phyloP scores from a whole-genome alignment of 495 filamentous ascomycete genomes.

The Talaromyces ruber region DNA sequence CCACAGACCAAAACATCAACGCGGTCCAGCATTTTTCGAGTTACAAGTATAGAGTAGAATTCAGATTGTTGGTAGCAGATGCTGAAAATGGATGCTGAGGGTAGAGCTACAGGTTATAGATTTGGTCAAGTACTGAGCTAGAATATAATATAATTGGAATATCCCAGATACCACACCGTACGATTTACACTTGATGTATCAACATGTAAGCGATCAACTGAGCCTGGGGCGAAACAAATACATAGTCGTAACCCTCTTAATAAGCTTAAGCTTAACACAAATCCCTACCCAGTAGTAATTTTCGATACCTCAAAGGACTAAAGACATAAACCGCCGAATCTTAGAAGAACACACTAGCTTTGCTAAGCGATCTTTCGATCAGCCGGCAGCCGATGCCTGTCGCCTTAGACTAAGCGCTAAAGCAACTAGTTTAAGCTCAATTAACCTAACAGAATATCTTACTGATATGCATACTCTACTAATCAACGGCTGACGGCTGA shows the following conservation, averaged over 20 bases:
- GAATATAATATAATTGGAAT: background rate
- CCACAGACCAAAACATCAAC: background rate
- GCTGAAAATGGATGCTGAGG: background rate
- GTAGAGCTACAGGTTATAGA: background rate
- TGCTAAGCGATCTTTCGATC: background rate
- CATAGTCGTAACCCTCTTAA: background rate
- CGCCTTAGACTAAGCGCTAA: background rate
- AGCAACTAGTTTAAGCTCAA: background rate
- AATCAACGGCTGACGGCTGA: background rate
- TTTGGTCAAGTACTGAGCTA: background rate
- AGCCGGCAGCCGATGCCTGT: background rate
- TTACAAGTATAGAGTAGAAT: background rate
- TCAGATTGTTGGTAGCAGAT: background rate
- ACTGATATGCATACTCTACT: slow-evolving; percentile 1
- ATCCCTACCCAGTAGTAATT: background rate
- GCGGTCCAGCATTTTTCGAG: background rate
- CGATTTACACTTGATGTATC: background rate
- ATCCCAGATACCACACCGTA: background rate
- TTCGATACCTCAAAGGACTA: background rate
- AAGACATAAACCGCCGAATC: background rate
- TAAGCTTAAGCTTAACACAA: background rate
- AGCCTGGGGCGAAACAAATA: background rate
- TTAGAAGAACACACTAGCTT: background rate
- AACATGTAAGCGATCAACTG: background rate
- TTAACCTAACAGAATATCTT: background rate